These are phyloP conservation scores for Chaetomium cochliodes DNA, from an alignment of 495 filamentous ascomycete species.

Conservation along the genomic window DNA sequence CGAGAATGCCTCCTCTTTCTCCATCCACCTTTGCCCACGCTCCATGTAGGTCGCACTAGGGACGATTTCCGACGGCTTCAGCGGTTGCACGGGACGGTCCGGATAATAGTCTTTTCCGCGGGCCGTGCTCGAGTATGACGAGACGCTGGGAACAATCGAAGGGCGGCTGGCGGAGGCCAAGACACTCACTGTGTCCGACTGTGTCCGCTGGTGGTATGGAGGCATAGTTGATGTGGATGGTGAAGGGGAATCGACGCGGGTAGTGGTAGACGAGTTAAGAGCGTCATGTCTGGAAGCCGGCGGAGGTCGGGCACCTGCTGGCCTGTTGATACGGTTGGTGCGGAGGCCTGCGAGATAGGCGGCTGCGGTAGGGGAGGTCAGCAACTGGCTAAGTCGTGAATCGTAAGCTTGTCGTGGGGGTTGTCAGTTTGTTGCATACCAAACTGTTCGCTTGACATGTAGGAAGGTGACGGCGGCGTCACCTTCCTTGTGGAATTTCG, in stretches of 20 bases:
- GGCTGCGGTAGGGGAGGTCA: constrained; percentile 51
- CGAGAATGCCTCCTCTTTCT: constrained; percentile 78
- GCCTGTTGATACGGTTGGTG: constrained; percentile 70
- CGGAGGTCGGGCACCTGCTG: constrained; percentile 75
- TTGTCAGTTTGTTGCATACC: constrained; percentile 50
- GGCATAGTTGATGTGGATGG: constrained; percentile 43
- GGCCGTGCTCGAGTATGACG: constrained; percentile 42
- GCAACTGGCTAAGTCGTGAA: constrained; percentile 19
- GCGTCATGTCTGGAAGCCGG: constrained; percentile 48
- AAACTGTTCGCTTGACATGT: constrained; percentile 86
- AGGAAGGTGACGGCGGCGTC: constrained; percentile 70
- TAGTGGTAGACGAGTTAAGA: constrained; percentile 29
- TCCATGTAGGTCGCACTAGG: constrained; percentile 71
- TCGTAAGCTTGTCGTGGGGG: constrained; percentile 25
- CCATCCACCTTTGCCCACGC: constrained; percentile 76
- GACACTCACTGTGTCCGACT: constrained; percentile 31
- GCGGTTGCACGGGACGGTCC: constrained; percentile 37
- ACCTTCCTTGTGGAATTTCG: constrained; percentile 53
- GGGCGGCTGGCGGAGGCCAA: constrained; percentile 32
- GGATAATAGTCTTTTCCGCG: constrained; percentile 49
- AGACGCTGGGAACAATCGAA: constrained; percentile 41
- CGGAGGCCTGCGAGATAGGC: constrained; percentile 78
- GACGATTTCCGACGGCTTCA: constrained; percentile 51
- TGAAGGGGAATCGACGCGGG: constrained; percentile 39
- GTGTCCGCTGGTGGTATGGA: constrained; percentile 35